Evolutionary conservation across 2,329 filamentous ascomycete genomes (phyloP), one percentile per base, ranked within the genome.

Genomic region (Cadophora sp.): DNA sequence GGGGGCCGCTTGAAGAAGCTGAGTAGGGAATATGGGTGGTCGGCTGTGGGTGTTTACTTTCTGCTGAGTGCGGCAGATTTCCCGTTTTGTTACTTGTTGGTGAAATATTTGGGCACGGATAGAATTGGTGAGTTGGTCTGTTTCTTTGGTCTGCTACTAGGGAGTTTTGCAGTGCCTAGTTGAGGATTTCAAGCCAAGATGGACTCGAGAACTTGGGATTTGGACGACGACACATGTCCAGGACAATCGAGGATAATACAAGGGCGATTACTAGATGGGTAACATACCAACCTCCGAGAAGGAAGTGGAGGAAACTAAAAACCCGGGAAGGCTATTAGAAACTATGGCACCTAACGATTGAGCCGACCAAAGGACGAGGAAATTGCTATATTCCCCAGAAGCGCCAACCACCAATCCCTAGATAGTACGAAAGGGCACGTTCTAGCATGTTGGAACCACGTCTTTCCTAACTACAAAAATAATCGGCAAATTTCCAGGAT

Each of bases 21-120:
- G 55, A 94, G 91, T 2, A 89, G 90, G 70, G 95, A 98, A 79
- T 99, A 99, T 79, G 96, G 96, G 48, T 98, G 94, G 93, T 87
- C 92, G 3, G 94, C 94, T 0, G 80, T 97, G 5, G 95, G 94
- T n/a, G 92, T 99, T 16, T 99, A 99, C 79, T 80, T 97, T 13
- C 84, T 84, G 0, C 81, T 99, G 64, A 94, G 92, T 50, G 91
- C 92, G 45, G 81, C 97, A 61, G 96, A 99, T 80, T 97, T 98
- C 72, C 96, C 96, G 0, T 92, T 98, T 77, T 98, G 95, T 81
- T 99, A 97, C 81, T 80, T 97, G 64, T 88, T 96, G 11, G 96
- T 99, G 56, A 87, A 90, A 66, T 82, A 89, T 62, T 85, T 97
- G 1, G 96, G 96, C 18, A 92, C 92, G 0, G 96, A 99, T 30